Evolutionary conservation across 1,284 basidiomycete species (phyloP), one percentile per base, ranked within the genome.

Genomic region (Neotropicomus parvogracilis): DNA sequence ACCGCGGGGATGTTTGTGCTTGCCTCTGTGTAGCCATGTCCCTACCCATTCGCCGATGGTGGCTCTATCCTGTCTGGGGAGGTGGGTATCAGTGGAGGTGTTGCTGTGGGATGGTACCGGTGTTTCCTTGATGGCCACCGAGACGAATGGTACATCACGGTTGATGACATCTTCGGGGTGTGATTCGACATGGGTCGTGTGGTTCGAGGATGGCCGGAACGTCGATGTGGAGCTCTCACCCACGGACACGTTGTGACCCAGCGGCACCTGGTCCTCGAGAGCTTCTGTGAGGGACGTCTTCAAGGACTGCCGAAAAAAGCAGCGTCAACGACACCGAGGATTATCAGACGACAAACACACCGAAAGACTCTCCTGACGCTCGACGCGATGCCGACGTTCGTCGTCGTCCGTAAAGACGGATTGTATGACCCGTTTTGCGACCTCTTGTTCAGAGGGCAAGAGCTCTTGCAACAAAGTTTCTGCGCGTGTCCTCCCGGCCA

Each of bases 251-350:
- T 64, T 75, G 26, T 62, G 68, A 33, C 69, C 62, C 28, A 74
- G 56, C 14, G 60, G 60, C 7, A 76, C 79, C 38, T 80, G 80
- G 46, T 88, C 85, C 33, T 77, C 75, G 41, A 89, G 75, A 0
- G 86, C 86, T 60, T 88, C 86, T 0, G 77, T 79, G 28, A 89
- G 67, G 0, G 83, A 87, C 50, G 84, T 83, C 14, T 77, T 70
- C 4, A 90, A 69, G 13, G 83, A 85, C 85, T 89, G 49, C 3
- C 20, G 4, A 24, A 8, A 26, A 17, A 26, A 4, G 35, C 14
- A 39, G 20, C 33, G 29, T 63, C 17, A 62, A 48, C 41, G 49
- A 53, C 45, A 46, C 45, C 42, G 13, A 16, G 33, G 9, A 53
- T 17, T 53, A 33, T 0, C n/a, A 40, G 6, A 26, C 1, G 12